These are phyloP conservation scores for Aureobasidium sp. DNA, from an alignment of 2,329 filamentous ascomycete genomes.

Conservation along the genomic window DNA sequence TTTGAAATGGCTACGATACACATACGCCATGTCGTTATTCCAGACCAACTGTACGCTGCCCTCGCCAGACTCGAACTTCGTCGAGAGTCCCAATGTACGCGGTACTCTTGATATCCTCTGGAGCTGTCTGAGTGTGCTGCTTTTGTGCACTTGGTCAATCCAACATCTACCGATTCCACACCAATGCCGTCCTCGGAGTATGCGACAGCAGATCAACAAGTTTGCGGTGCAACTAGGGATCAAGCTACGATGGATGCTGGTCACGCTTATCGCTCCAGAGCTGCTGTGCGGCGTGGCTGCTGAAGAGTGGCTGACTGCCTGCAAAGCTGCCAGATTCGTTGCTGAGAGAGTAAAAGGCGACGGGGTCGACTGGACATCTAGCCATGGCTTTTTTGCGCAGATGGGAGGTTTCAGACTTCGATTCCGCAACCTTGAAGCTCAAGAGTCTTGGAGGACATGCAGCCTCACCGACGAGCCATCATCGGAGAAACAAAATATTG, in stretches of 20 bases:
- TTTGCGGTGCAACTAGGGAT: not conserved
- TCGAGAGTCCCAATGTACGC: not conserved
- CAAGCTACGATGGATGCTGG: constrained; percentile 1
- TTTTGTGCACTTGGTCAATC: constrained; percentile 10
- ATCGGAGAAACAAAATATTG: not conserved
- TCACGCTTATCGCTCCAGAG: constrained; percentile 2
- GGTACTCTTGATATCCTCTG: constrained; percentile 9
- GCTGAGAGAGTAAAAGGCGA: not conserved
- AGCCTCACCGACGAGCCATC: not conserved
- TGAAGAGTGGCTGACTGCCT: constrained; percentile 3
- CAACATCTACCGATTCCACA: not conserved
- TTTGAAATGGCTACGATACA: not conserved
- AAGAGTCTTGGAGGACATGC: not conserved
- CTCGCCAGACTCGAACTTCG: not conserved
- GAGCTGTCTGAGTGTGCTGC: constrained; percentile 10
- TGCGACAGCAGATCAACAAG: not conserved
- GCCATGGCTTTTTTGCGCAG: constrained; percentile 2
- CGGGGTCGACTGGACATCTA: not conserved
- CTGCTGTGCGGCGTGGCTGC: not conserved
- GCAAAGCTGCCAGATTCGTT: not conserved
- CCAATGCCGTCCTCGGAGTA: not conserved
- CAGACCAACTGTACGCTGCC: not conserved
- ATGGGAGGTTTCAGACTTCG: constrained; percentile 2
- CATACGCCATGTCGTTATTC: not conserved
- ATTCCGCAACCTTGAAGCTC: not conserved